Conservation (phyloP, 192 early-diverging fungal genomes). For the Gaertneriomyces sp. region DNA sequence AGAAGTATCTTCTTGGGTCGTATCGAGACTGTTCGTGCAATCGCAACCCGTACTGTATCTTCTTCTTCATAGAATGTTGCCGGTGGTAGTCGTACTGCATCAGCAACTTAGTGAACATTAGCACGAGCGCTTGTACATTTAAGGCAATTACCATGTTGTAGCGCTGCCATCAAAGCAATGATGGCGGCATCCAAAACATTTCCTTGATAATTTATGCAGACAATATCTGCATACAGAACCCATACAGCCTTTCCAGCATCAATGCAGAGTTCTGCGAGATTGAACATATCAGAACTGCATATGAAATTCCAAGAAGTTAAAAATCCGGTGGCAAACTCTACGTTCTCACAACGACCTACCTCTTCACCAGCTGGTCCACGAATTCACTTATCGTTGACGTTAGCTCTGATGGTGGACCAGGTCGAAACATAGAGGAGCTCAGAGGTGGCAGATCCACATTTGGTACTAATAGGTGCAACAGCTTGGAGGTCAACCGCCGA, state of each 20-base stretch:
- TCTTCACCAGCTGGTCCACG: conserved; percentile 64
- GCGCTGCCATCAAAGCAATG: conserved; percentile 71
- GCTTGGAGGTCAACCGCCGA: not conserved
- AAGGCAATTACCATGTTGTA: conserved; percentile 57
- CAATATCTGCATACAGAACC: conserved; percentile 83
- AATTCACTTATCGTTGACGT: conserved; percentile 79
- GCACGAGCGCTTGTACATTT: not conserved
- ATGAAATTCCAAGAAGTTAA: not conserved
- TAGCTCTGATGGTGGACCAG: conserved; percentile 79
- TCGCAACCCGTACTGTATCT: conserved; percentile 62
- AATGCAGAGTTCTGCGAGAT: conserved; percentile 73
- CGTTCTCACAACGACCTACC: conserved; percentile 13
- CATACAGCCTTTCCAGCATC: conserved; percentile 76
- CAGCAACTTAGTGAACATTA: not conserved
- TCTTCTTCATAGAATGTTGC: conserved; percentile 56
- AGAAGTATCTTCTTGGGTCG: conserved; percentile 47
- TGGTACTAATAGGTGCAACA: conserved; percentile 53
- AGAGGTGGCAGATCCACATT: conserved; percentile 92
- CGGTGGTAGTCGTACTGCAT: conserved; percentile 66
- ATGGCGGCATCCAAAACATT: conserved; percentile 85
- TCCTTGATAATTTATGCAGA: conserved; percentile 88
- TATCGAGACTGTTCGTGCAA: conserved; percentile 43
- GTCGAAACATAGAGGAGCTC: conserved; percentile 76
- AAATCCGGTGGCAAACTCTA: not conserved
- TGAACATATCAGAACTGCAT: conserved; percentile 52